phyloP scores from a whole-genome alignment of 2,329 filamentous ascomycete genomes.

The Colletotrichum spinosum region DNA sequence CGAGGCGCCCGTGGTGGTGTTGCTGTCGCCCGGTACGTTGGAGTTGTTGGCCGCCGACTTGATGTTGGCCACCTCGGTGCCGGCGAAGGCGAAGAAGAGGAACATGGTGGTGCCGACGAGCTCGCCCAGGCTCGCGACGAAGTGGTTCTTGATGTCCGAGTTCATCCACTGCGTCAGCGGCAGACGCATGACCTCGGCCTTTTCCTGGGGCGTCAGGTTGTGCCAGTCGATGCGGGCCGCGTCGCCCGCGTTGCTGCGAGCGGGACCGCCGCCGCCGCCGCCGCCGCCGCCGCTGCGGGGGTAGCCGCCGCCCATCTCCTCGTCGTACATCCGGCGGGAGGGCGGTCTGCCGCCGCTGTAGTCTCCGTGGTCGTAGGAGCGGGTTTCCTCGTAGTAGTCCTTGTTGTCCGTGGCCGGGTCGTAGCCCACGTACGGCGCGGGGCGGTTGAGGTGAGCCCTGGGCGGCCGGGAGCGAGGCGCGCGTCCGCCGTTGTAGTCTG shows the following conservation, averaged over 20 bases:
- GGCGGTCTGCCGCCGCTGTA: conserved; percentile 28
- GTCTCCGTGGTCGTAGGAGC: conserved; percentile 29
- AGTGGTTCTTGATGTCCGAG: conserved; percentile 57
- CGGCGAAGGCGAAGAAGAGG: conserved; percentile 57
- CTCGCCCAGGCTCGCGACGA: conserved; percentile 52
- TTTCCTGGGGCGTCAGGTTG: conserved; percentile 52
- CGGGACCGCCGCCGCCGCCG: neutral
- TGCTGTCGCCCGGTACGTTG: conserved; percentile 37
- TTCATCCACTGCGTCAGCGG: conserved; percentile 61
- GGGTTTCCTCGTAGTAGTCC: conserved; percentile 33
- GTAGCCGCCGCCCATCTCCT: conserved; percentile 34
- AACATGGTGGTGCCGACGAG: conserved; percentile 57
- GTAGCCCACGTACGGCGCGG: conserved; percentile 31
- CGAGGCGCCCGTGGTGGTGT: conserved; percentile 55
- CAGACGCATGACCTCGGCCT: conserved; percentile 55
- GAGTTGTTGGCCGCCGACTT: conserved; percentile 44
- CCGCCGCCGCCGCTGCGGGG: conserved; percentile 12
- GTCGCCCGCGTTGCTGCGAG: conserved; percentile 32
- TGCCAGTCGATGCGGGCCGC: conserved; percentile 51
- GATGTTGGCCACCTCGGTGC: conserved; percentile 54
- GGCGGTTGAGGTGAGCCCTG: conserved; percentile 36
- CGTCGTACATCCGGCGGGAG: conserved; percentile 35
- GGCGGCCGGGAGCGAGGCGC: conserved; percentile 32
- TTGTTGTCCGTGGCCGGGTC: conserved; percentile 26
- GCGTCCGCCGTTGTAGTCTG: conserved; percentile 33